Evolutionary conservation across 345 rosid species (phyloP).

Genomic region (Linum lewisii): DNA sequence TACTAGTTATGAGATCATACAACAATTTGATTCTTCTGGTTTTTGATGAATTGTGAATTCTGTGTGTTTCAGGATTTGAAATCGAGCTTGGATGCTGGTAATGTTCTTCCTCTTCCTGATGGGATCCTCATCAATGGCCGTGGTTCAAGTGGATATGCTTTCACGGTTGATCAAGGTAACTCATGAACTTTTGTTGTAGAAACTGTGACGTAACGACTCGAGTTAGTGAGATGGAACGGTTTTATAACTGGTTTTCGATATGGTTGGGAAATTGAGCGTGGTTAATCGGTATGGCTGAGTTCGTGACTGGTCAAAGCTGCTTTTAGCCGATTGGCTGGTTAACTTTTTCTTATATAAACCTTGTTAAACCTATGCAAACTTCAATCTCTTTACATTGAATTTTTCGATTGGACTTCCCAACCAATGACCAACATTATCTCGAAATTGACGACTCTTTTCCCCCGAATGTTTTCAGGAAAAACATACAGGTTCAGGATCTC

Average conservation of each 20-base stretch:
- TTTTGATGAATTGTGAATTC: constrained; percentile 3
- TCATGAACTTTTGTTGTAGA: background rate
- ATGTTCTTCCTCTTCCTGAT: constrained; percentile 51
- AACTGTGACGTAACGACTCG: too few relatives aligned
- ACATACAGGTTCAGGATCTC: constrained; percentile 70
- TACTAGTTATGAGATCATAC: background rate
- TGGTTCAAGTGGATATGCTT: constrained; percentile 43
- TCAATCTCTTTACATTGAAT: too few relatives aligned
- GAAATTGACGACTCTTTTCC: background rate
- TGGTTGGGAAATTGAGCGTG: too few relatives aligned
- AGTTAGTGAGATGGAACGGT: background rate
- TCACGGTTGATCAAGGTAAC: constrained; percentile 50
- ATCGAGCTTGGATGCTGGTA: constrained; percentile 47
- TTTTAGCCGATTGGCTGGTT: too few relatives aligned
- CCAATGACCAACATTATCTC: too few relatives aligned
- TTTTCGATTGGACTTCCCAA: too few relatives aligned
- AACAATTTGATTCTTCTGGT: background rate
- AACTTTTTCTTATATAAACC: too few relatives aligned
- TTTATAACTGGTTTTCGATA: too few relatives aligned
- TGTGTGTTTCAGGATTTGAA: constrained; percentile 35
- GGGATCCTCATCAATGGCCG: constrained; percentile 59
- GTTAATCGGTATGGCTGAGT: too few relatives aligned
- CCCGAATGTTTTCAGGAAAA: constrained; percentile 29
- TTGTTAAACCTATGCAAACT: too few relatives aligned
- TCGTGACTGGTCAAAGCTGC: too few relatives aligned